phyloP scores from a whole-genome alignment of 169 alveolate species.

The Cryptosporidium baileyi region DNA sequence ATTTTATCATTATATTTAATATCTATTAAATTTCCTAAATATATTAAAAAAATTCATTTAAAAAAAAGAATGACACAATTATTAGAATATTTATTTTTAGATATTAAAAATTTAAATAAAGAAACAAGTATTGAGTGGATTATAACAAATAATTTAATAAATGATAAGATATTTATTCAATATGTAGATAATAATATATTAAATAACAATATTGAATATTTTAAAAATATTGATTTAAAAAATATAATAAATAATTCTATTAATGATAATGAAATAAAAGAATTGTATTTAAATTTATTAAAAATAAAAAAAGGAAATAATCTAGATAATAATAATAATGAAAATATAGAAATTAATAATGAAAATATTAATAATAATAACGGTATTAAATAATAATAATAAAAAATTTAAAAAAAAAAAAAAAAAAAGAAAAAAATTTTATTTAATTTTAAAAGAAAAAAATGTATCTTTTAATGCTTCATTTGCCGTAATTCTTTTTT shows the following conservation, averaged over 20 bases:
- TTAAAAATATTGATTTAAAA: neutral
- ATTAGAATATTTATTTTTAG: no score
- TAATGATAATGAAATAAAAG: neutral
- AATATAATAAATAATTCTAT: neutral
- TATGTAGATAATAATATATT: no score
- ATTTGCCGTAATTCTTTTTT: slow-evolving; percentile 93
- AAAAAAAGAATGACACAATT: neutral
- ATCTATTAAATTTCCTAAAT: neutral
- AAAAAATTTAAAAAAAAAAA: neutral
- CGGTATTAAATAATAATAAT: neutral
- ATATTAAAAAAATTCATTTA: slow-evolving; percentile 4
- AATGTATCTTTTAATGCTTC: slow-evolving; percentile 95
- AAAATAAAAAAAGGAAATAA: neutral
- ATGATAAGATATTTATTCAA: no score
- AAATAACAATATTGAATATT: no score
- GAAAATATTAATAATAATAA: neutral
- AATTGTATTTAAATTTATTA: neutral
- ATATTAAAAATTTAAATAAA: no score
- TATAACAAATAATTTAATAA: no score
- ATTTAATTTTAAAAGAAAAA: slow-evolving; percentile 31
- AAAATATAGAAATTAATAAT: neutral
- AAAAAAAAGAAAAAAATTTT: neutral
- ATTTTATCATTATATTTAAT: neutral
- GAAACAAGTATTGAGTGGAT: no score
- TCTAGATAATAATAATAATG: neutral